Base-by-base conservation (phyloP, 2,329 filamentous ascomycete genomes). In the Claviceps pazoutovae region DNA sequence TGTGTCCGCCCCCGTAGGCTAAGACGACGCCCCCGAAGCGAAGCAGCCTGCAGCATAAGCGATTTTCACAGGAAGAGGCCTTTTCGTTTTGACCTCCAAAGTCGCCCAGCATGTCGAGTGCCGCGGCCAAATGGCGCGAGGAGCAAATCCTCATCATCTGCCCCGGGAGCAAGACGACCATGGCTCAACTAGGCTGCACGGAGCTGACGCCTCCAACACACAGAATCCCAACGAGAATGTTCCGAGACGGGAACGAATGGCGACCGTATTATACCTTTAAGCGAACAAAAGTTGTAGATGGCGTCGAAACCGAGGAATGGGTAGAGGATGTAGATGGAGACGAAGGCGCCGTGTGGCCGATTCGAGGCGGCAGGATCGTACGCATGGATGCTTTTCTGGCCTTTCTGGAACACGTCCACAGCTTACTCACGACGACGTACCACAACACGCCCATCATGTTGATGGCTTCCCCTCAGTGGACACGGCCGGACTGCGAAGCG, bases 391-490 rank as follows among this genome's bases (percentile, higher is more conserved):
- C 88, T 58, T 95, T 98, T 71, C 86, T 95, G 57, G 91, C 93
- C 36, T 84, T 97, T 61, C 79, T 98, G 62, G 86, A 90, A 52
- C 88, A 98, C 66, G 84, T 97, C 57, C 88, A 96, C 74, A 84
- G 87, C 67, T 80, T 86, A 47, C 79, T 98, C 54, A 93, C 88
- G 55, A 89, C 88, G 26, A 88, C 88, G 3, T 93, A 95, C 65
- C 93, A 97, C 71, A 96, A 96, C 70, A 96, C 91, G 0, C 90
- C 93, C 2, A 88, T 98, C 57, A 77, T 97, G 66, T 80, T 98
- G 56, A 85, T 97, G 68, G 80, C 86, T 7, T 87, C 95, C 59
- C 90, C 93, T 4, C 84, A 83, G 59, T 98, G 93, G 91, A 89
- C 88, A 4, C 81, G 86, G 8, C 83, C 85, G 56, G 89, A 96